Conservation (phyloP, 148 eudicot species). For the Pouteria glomerata region DNA sequence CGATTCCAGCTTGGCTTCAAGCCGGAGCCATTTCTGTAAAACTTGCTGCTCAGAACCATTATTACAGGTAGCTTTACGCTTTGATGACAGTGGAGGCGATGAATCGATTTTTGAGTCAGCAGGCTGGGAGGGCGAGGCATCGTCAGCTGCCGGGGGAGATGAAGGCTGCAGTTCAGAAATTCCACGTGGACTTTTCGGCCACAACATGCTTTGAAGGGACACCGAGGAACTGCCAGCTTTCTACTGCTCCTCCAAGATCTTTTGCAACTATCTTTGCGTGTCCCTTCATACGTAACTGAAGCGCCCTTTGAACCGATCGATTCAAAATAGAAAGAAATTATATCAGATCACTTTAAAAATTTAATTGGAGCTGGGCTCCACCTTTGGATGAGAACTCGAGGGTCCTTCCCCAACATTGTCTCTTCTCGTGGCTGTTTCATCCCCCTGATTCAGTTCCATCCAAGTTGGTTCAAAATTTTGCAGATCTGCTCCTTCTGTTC, state of each 20-base stretch:
- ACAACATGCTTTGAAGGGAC: conserved; percentile 14
- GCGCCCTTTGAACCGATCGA: conserved; percentile 33
- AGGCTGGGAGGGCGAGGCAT: conserved; percentile 18
- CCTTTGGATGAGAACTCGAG: conserved; percentile 6
- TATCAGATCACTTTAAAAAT: not conserved
- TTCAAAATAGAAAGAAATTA: no score
- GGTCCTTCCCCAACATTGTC: conserved; percentile 2
- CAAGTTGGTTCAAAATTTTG: conserved; percentile 9
- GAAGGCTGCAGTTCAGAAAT: not conserved
- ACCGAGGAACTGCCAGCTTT: conserved; percentile 26
- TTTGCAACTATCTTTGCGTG: conserved; percentile 43
- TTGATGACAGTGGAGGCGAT: conserved; percentile 13
- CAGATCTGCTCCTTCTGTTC: not conserved
- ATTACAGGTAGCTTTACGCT: conserved; percentile 14
- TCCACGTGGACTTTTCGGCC: not conserved
- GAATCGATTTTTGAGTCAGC: conserved; percentile 23
- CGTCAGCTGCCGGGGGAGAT: conserved; percentile 13
- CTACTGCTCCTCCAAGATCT: conserved; percentile 42
- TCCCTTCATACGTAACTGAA: conserved; percentile 41
- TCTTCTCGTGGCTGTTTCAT: not conserved
- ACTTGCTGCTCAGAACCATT: conserved; percentile 20
- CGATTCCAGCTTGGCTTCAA: conserved; percentile 17
- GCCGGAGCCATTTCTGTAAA: conserved; percentile 19
- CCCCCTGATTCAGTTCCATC: conserved; percentile 12
- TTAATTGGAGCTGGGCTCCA: not conserved